Evolutionary conservation across 257 asterid genomes (phyloP).

Genomic region (Dorcoceras hygrometricum): DNA sequence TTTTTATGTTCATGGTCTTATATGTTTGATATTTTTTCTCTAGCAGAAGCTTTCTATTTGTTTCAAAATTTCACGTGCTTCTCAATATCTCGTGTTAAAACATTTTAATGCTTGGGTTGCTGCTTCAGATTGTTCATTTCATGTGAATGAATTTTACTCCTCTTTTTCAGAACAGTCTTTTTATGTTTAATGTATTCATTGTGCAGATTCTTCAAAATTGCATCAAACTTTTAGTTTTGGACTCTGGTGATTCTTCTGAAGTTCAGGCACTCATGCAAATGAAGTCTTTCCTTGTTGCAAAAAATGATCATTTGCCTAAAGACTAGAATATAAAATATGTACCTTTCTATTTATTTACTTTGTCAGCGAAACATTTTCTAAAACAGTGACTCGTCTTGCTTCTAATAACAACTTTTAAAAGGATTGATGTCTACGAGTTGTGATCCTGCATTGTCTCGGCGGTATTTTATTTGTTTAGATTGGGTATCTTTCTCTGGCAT

Average conservation of each 20-base stretch:
- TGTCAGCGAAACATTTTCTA: slow-evolving; percentile 47
- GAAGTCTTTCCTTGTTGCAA: slow-evolving; percentile 77
- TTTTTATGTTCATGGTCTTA: slow-evolving; percentile 11
- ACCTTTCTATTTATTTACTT: slow-evolving; percentile 36
- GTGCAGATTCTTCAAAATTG: slow-evolving; percentile 97
- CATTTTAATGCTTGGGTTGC: slow-evolving; percentile 18
- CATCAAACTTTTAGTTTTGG: slow-evolving; percentile 87
- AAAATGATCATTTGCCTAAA: slow-evolving; percentile 59
- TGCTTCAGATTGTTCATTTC: slow-evolving; percentile 23
- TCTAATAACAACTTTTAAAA: slow-evolving; percentile 39
- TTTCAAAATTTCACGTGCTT: neutral
- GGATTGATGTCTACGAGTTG: slow-evolving; percentile 35
- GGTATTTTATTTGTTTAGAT: slow-evolving; percentile 30
- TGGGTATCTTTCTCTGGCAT: slow-evolving; percentile 26
- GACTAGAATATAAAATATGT: slow-evolving; percentile 60
- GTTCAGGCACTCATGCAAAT: slow-evolving; percentile 82
- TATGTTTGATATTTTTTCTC: neutral
- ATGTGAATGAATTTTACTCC: slow-evolving; percentile 26
- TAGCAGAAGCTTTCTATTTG: slow-evolving; percentile 8
- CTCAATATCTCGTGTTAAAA: slow-evolving; percentile 12
- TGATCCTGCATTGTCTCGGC: slow-evolving; percentile 26
- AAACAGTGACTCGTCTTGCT: slow-evolving; percentile 47
- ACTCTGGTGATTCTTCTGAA: slow-evolving; percentile 96
- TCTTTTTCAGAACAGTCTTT: slow-evolving; percentile 36
- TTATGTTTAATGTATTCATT: slow-evolving; percentile 59